Conservation (phyloP, 257 asterid genomes). For the Leptodermis oblonga region DNA sequence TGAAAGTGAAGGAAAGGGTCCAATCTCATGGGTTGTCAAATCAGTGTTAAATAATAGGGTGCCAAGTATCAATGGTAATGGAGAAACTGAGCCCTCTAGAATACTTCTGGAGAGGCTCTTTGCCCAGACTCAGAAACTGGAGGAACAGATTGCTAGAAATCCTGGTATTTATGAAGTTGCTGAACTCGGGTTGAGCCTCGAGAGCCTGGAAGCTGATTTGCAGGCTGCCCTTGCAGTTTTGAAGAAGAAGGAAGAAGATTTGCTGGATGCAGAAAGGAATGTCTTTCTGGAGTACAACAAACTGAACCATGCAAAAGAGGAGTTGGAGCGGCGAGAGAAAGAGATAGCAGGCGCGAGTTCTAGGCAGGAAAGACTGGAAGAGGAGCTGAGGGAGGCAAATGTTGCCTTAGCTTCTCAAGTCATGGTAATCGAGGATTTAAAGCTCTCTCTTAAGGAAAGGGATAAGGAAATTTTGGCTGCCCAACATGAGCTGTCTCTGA, state of each 20-base stretch:
- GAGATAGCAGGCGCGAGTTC: constrained; percentile 44
- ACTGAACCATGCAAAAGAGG: constrained; percentile 46
- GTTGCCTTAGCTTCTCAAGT: constrained; percentile 60
- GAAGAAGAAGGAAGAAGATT: constrained; percentile 75
- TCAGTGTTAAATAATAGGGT: constrained; percentile 53
- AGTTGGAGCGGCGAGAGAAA: constrained; percentile 49
- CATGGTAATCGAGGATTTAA: constrained; percentile 53
- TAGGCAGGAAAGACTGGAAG: constrained; percentile 62
- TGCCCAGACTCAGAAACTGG: constrained; percentile 75
- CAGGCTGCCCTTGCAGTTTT: constrained; percentile 58
- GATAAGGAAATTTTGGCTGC: constrained; percentile 51
- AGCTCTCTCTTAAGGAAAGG: constrained; percentile 49
- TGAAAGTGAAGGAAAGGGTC: constrained; percentile 26
- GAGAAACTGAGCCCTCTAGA: constrained; percentile 63
- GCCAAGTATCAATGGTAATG: constrained; percentile 53
- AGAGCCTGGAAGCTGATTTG: constrained; percentile 59
- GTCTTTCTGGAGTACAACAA: constrained; percentile 44
- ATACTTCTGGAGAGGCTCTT: constrained; percentile 73
- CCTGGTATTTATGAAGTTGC: constrained; percentile 44
- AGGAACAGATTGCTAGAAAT: constrained; percentile 65
- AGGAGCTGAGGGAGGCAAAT: constrained; percentile 58
- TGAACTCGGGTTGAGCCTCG: constrained; percentile 52
- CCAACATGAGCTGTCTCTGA: constrained; percentile 38
- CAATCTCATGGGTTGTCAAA: constrained; percentile 34
- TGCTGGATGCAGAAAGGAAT: constrained; percentile 67